Evolutionary conservation across 2,329 filamentous ascomycete species (phyloP).

Genomic region (Trichoderma polysporum): DNA sequence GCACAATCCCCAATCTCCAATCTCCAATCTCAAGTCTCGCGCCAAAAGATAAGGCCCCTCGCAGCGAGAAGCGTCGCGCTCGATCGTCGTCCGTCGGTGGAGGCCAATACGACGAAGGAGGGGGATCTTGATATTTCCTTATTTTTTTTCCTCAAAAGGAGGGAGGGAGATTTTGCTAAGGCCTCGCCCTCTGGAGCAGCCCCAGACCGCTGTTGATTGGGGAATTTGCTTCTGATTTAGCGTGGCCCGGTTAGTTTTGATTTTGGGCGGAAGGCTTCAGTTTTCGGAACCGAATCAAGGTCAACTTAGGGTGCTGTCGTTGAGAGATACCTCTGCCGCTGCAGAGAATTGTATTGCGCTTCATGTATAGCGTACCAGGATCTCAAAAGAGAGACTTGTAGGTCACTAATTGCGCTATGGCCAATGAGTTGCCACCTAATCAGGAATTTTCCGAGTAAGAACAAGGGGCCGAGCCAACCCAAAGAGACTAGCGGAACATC

Average conservation of each 20-base stretch:
- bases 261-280: neutral
- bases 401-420: neutral
- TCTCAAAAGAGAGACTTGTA: neutral
- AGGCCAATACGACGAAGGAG: neutral
- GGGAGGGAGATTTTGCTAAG: constrained; percentile 9
- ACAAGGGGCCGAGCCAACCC: constrained; percentile 2
- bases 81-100: neutral
- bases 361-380: constrained; percentile 1
- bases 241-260: neutral
- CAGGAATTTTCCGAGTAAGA: constrained; percentile 16
- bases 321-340: neutral
- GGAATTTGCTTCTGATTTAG: constrained; percentile 10
- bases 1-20: neutral
- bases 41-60: constrained; percentile 2
- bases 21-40: constrained; percentile 10
- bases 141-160: neutral
- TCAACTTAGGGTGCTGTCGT: neutral
- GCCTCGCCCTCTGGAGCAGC: constrained; percentile 5
- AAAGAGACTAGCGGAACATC: constrained; percentile 8
- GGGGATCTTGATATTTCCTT: neutral
- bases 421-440: neutral
- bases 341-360: neutral
- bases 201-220: constrained; percentile 20
- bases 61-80: constrained; percentile 15
- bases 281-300: neutral